A percentile compares a stretch with the other conserved stretches of the same genome.
phyloP scores from a whole-genome alignment of 208 protist genomes.

The Blechomonas ayalai region DNA sequence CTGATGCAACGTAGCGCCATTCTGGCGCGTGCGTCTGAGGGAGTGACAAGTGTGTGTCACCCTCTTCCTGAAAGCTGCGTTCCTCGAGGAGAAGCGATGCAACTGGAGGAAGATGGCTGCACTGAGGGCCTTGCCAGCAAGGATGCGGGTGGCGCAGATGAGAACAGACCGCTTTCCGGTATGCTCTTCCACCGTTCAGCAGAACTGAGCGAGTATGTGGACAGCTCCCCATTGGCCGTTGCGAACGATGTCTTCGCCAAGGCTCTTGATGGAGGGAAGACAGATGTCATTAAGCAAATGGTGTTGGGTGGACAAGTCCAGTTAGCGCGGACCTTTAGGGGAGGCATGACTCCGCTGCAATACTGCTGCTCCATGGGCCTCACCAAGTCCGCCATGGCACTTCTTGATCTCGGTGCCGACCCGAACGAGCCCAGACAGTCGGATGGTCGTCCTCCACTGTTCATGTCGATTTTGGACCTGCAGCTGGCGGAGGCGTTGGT shows the following conservation, averaged over 20 bases:
- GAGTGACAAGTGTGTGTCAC: slow-evolving; percentile 37
- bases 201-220: slow-evolving; percentile 54
- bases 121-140: slow-evolving; percentile 67
- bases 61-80: slow-evolving; percentile 19
- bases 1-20: slow-evolving; percentile 73
- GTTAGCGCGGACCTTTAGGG: slow-evolving; percentile 29
- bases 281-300: slow-evolving; percentile 27
- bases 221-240: slow-evolving; percentile 40
- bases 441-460: slow-evolving; percentile 72
- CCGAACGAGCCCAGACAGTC: slow-evolving; percentile 45
- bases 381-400: slow-evolving; percentile 28
- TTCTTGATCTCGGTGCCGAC: slow-evolving; percentile 75
- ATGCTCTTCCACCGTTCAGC: slow-evolving; percentile 74
- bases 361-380: slow-evolving; percentile 62
- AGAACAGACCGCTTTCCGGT: slow-evolving; percentile 55
- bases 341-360: slow-evolving; percentile 83
- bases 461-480: slow-evolving; percentile 78
- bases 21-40: slow-evolving; percentile 31
- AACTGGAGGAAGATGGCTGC: slow-evolving; percentile 48
- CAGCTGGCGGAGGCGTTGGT: slow-evolving; percentile 59
- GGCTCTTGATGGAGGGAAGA: slow-evolving; percentile 49
- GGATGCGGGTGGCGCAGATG: slow-evolving; percentile 81
- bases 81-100: no score
- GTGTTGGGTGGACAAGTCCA: slow-evolving; percentile 44
- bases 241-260: slow-evolving; percentile 53